Conservation (phyloP, 441 rosid genomes). For the Erodium moschatum region DNA sequence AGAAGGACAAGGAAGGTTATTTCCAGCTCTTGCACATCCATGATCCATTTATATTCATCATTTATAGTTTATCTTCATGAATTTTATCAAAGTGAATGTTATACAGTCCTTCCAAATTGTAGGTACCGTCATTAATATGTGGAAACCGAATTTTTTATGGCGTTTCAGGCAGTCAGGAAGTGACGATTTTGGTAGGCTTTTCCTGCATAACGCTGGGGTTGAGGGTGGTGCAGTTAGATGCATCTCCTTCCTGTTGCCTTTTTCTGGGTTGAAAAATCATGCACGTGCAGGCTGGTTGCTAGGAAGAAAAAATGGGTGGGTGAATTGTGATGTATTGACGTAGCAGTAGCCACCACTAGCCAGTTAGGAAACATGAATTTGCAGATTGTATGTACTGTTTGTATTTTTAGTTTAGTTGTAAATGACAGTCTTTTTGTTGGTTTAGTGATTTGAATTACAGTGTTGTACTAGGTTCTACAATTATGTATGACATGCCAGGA, state of each 20-base stretch:
- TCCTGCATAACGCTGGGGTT: neutral
- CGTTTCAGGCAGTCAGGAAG: neutral
- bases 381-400: neutral
- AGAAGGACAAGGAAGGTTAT: conserved; percentile 15
- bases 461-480: too few species aligned
- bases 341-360: neutral
- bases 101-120: neutral
- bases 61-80: neutral
- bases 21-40: conserved; percentile 11
- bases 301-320: conserved; percentile 5
- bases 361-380: conserved; percentile 2
- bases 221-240: conserved; percentile 10
- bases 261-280: neutral
- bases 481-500: too few species aligned
- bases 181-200: conserved; percentile 1
- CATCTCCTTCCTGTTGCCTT: neutral
- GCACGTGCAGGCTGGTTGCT: neutral
- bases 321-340: neutral
- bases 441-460: too few species aligned
- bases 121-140: neutral
- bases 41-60: neutral
- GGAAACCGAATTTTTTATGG: neutral
- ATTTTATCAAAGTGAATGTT: conserved; percentile 5
- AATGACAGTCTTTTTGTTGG: too few species aligned
- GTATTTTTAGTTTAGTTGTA: too few species aligned